Evolutionary conservation across 139 green algal genomes (phyloP).

Genomic region (Chlorella vulgaris): DNA sequence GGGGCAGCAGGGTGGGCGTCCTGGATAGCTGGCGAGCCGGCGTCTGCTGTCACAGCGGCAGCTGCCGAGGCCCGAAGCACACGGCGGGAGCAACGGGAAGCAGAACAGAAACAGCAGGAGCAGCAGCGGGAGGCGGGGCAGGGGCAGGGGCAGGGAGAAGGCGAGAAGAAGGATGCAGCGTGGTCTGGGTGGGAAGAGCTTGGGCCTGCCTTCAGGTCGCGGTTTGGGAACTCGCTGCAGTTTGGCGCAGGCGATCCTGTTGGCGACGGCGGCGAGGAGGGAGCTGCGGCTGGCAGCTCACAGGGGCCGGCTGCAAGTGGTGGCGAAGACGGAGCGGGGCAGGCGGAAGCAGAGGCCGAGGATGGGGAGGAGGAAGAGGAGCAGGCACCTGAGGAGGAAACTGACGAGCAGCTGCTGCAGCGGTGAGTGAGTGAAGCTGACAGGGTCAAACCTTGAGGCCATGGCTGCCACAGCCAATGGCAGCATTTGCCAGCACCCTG

Average conservation of each 20-base stretch:
- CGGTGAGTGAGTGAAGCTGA: background rate
- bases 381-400: conserved; percentile 50
- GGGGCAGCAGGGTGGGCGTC: conserved; percentile 60
- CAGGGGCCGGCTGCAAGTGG: too few relatives aligned
- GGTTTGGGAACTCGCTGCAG: conserved; percentile 9
- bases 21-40: conserved; percentile 48
- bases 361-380: conserved; percentile 31
- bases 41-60: background rate
- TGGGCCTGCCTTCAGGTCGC: conserved; percentile 19
- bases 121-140: background rate
- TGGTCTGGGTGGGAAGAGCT: conserved; percentile 56
- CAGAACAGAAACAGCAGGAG: background rate
- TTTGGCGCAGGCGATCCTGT: background rate
- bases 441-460: too few relatives aligned
- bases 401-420: conserved; percentile 28
- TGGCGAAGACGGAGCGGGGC: too few relatives aligned
- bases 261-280: background rate
- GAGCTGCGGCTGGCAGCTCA: background rate
- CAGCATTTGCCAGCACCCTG: too few relatives aligned
- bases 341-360: background rate
- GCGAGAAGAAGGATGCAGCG: background rate
- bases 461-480: too few relatives aligned
- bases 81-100: too few relatives aligned
- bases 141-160: background rate
- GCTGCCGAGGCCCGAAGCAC: conserved; percentile 4